Evolutionary conservation across 257 asterid genomes (phyloP).

Genomic region (Coffea canephora): DNA sequence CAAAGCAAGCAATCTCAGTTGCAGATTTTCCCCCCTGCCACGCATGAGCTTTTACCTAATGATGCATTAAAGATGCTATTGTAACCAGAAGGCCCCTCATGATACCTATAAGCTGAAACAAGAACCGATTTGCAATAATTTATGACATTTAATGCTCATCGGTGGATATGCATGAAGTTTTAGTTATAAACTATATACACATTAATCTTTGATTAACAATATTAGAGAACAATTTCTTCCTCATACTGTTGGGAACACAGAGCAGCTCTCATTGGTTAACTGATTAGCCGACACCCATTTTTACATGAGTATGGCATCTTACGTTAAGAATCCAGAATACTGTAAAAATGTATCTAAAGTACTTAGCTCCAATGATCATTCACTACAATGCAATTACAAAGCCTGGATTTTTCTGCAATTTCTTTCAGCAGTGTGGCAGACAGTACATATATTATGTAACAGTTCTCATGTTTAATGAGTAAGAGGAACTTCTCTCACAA

Average conservation of each 20-base stretch:
- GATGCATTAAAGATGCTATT: not conserved
- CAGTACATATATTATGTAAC: too few species aligned
- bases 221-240: not conserved
- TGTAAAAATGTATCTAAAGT: too few species aligned
- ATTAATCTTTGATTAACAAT: not conserved
- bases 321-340: too few species aligned
- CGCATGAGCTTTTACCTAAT: not conserved
- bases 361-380: too few species aligned
- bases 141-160: not conserved
- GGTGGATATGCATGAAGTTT: not conserved
- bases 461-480: not conserved
- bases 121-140: not conserved
- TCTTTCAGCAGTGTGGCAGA: not conserved
- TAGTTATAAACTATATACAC: not conserved
- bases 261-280: not conserved
- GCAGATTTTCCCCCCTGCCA: not conserved
- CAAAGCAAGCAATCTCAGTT: not conserved
- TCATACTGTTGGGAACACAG: too few species aligned
- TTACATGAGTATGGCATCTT: too few species aligned
- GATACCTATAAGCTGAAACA: not conserved
- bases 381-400: not conserved
- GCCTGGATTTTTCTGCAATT: too few species aligned
- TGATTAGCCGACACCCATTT: too few species aligned
- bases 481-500: not conserved
- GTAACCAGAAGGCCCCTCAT: not conserved